A percentile compares a stretch with the other conserved stretches of the same genome.
Conservation (phyloP, 2,329 filamentous ascomycete species). For the Aspergillus costaricaensis region DNA sequence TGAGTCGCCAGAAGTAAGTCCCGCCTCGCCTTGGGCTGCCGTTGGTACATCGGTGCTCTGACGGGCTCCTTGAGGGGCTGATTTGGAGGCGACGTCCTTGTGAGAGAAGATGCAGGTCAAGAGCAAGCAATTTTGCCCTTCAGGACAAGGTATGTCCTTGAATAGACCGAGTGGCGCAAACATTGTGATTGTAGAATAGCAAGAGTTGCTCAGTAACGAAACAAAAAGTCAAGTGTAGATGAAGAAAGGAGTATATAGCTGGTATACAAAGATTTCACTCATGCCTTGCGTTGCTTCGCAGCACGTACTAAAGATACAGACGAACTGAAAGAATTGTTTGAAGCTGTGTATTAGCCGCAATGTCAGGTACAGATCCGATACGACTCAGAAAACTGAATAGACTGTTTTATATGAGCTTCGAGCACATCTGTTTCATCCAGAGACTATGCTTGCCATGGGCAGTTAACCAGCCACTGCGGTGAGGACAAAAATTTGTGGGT, state of each 20-base stretch:
- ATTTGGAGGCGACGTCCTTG: constrained; percentile 24
- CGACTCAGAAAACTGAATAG: neutral
- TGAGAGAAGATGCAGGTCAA: constrained; percentile 63
- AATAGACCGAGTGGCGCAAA: constrained; percentile 60
- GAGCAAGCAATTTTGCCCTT: constrained; percentile 52
- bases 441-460: neutral
- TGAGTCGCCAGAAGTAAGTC: neutral
- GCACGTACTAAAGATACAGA: neutral
- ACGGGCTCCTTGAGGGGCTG: constrained; percentile 20
- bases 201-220: neutral
- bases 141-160: constrained; percentile 56
- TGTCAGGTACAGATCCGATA: neutral
- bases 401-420: neutral
- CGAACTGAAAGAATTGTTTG: neutral
- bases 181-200: constrained; percentile 40
- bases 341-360: too few relatives aligned
- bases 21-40: neutral
- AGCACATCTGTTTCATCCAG: neutral
- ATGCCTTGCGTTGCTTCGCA: neutral
- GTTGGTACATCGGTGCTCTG: constrained; percentile 9
- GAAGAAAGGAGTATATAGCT: neutral
- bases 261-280: neutral
- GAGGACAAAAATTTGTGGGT: neutral
- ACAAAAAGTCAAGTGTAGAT: neutral
- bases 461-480: neutral